These are phyloP conservation scores for button mushroom (Agaricus bisporus) DNA, from an alignment of 768 basidiomycete genomes.

Conservation along the genomic window DNA sequence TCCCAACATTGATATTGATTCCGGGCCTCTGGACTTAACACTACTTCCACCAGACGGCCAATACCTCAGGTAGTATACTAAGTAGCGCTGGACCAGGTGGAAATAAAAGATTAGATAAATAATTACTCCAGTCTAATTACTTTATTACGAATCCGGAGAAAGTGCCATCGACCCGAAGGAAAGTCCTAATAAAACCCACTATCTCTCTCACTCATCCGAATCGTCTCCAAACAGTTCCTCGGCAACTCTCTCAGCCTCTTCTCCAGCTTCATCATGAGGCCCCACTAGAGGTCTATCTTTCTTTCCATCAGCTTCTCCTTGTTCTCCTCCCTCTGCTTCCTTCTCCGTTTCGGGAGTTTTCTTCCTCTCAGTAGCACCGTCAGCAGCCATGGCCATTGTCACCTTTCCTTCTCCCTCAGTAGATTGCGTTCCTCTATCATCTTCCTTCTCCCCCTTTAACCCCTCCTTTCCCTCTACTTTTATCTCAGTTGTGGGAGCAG, in stretches of 20 bases:
- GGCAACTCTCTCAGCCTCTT: conserved; percentile 45
- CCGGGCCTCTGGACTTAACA: too few species aligned
- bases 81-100: too few species aligned
- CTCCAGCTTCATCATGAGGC: conserved; percentile 43
- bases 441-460: conserved; percentile 9
- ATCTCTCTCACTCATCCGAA: conserved; percentile 2
- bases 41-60: too few species aligned
- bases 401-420: not conserved
- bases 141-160: too few species aligned
- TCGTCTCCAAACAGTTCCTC: conserved; percentile 14
- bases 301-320: conserved; percentile 7
- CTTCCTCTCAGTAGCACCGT: not conserved
- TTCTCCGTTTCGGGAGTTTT: not conserved
- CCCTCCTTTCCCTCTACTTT: conserved; percentile 7
- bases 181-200: too few species aligned
- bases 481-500: conserved; percentile 5
- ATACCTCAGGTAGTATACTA: too few species aligned
- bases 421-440: conserved; percentile 10
- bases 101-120: too few species aligned
- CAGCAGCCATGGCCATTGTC: not conserved
- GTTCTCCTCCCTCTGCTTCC: not conserved
- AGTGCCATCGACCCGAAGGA: too few species aligned
- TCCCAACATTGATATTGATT: too few species aligned
- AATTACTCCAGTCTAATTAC: too few species aligned
- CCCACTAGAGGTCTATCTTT: conserved; percentile 19